phyloP scores from a whole-genome alignment of 2,329 filamentous ascomycete genomes.

The Phialophora expanda region DNA sequence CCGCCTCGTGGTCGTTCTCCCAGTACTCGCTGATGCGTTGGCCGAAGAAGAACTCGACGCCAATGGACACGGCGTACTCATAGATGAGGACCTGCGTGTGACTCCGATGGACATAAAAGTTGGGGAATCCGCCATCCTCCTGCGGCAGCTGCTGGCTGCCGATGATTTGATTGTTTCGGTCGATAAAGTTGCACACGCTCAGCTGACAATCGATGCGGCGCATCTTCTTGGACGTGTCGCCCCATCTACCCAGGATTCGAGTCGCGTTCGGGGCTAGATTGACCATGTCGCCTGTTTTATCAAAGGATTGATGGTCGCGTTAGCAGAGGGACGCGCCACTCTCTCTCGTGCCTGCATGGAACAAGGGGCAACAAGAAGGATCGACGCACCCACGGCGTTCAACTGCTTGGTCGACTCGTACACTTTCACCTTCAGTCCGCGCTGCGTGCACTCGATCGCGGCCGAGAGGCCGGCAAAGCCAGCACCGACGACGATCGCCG shows the following conservation, averaged over 20 bases:
- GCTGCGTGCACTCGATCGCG: slow-evolving; percentile 39
- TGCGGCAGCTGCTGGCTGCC: slow-evolving; percentile 42
- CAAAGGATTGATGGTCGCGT: background rate
- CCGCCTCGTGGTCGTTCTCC: slow-evolving; percentile 40
- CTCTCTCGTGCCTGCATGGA: background rate
- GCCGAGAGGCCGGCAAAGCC: slow-evolving; percentile 44
- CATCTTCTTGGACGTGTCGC: slow-evolving; percentile 1
- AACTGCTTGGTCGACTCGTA: slow-evolving; percentile 2
- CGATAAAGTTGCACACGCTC: slow-evolving; percentile 41
- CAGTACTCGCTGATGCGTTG: slow-evolving; percentile 42
- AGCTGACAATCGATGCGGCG: background rate
- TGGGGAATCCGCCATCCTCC: slow-evolving; percentile 39
- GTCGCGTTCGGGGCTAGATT: slow-evolving; percentile 14
- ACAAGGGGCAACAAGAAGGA: too few species aligned
- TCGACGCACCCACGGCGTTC: too few species aligned
- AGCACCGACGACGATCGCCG: slow-evolving; percentile 56
- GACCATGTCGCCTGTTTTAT: slow-evolving; percentile 7
- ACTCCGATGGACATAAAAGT: slow-evolving; percentile 43
- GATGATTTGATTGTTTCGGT: slow-evolving; percentile 41
- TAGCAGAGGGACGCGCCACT: too few species aligned
- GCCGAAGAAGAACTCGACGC: slow-evolving; percentile 42
- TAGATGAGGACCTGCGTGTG: slow-evolving; percentile 44
- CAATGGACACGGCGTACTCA: slow-evolving; percentile 38
- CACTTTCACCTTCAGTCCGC: slow-evolving; percentile 11
- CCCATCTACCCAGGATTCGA: slow-evolving; percentile 9